Evolutionary conservation across 176 grass and related monocot genomes (phyloP).

Genomic region (Secale cereale): DNA sequence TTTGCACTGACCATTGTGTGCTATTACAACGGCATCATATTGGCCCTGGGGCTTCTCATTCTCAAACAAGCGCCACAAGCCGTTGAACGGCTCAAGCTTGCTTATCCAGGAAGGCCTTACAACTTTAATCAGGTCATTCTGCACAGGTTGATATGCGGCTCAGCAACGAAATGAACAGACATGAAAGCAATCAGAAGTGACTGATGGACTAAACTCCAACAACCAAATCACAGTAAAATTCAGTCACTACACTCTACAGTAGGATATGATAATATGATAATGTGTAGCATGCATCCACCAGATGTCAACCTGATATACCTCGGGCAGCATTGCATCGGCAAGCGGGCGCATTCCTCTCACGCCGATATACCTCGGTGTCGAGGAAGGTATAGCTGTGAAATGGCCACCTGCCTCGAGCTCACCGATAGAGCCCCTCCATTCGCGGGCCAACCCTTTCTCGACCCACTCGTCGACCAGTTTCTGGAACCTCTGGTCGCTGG

Average conservation of each 20-base stretch:
- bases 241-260: not conserved
- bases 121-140: slow-evolving; percentile 59
- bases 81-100: slow-evolving; percentile 86
- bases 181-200: not conserved
- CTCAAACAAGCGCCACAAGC: slow-evolving; percentile 79
- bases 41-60: slow-evolving; percentile 64
- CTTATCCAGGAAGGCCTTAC: slow-evolving; percentile 87
- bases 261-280: not conserved
- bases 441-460: slow-evolving; percentile 52
- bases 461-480: slow-evolving; percentile 69
- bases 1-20: slow-evolving; percentile 74
- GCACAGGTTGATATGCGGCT: slow-evolving; percentile 30
- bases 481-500: slow-evolving; percentile 67
- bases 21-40: slow-evolving; percentile 84
- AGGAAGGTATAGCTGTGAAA: slow-evolving; percentile 41
- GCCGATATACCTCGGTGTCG: slow-evolving; percentile 54
- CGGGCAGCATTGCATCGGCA: slow-evolving; percentile 61
- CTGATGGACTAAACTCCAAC: not conserved
- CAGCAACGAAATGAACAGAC: slow-evolving; percentile 19
- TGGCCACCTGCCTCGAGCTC: slow-evolving; percentile 70
- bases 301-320: slow-evolving; percentile 33
- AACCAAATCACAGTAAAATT: slow-evolving; percentile 7
- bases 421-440: slow-evolving; percentile 69
- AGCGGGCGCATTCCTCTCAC: slow-evolving; percentile 80
- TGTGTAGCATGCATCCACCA: not conserved